A percentile compares a stretch with the other conserved stretches of the same genome.
phyloP scores from a whole-genome alignment of 2,329 filamentous ascomycete genomes.

The Chaetomium strumarium region DNA sequence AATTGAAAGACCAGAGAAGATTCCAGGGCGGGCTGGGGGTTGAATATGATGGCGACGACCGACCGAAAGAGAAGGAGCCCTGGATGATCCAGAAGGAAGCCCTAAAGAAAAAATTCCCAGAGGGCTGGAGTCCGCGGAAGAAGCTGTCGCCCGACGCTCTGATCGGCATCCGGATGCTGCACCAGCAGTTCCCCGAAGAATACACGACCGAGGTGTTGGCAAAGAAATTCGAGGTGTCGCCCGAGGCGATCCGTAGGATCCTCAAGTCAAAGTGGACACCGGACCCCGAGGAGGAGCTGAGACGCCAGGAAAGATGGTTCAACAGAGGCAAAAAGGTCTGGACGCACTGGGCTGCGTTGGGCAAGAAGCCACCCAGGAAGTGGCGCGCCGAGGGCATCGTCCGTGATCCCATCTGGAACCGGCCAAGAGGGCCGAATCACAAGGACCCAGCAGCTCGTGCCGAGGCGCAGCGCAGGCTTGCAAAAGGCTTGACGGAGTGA shows the following conservation, averaged over 20 bases:
- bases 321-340: conserved; percentile 55
- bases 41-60: not conserved
- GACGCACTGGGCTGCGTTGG: conserved; percentile 53
- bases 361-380: conserved; percentile 53
- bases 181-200: conserved; percentile 67
- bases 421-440: conserved; percentile 9
- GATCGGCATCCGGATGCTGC: conserved; percentile 79
- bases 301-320: conserved; percentile 56
- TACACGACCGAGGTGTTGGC: conserved; percentile 73
- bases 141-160: conserved; percentile 86
- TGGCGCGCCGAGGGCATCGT: conserved; percentile 53
- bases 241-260: conserved; percentile 82
- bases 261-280: conserved; percentile 73
- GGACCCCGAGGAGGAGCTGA: conserved; percentile 47
- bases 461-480: conserved; percentile 13
- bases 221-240: conserved; percentile 74
- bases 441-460: conserved; percentile 8
- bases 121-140: conserved; percentile 78
- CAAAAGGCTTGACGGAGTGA: conserved; percentile 11
- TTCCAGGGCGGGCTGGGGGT: not conserved
- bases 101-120: conserved; percentile 70
- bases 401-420: conserved; percentile 34
- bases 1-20: not conserved
- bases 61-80: conserved; percentile 23
- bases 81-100: conserved; percentile 77